Conservation (phyloP, 1,284 basidiomycete genomes). For the Boletus hoseneyae region DNA sequence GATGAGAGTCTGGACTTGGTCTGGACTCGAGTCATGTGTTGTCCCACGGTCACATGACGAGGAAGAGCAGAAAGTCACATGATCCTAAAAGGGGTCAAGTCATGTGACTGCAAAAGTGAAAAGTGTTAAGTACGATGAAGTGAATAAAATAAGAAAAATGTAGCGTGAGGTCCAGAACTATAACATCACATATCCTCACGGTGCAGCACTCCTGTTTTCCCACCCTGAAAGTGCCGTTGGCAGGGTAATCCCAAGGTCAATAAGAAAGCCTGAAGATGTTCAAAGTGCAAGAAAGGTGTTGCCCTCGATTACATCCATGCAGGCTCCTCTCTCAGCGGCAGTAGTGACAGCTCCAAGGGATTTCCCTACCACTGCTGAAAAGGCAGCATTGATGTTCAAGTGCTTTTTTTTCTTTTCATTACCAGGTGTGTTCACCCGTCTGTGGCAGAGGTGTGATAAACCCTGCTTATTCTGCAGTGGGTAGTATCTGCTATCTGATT, state of each 20-base stretch:
- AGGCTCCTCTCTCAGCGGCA: slow-evolving; percentile 1
- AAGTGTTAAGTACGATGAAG: no score
- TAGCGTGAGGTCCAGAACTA: no score
- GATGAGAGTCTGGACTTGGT: no score
- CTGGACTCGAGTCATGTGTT: no score
- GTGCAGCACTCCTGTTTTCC: slow-evolving; percentile 31
- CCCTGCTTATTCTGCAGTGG: slow-evolving; percentile 16
- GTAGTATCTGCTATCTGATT: slow-evolving; percentile 28
- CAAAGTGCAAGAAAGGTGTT: slow-evolving; percentile 28
- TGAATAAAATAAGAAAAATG: no score
- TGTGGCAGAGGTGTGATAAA: slow-evolving; percentile 22
- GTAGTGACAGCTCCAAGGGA: slow-evolving; percentile 3
- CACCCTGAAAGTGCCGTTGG: slow-evolving; percentile 33
- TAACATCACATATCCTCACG: slow-evolving; percentile 16
- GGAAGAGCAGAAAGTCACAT: no score
- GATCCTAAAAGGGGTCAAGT: no score
- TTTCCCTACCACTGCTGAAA: not conserved
- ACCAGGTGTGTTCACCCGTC: slow-evolving; percentile 10
- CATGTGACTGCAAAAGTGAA: no score
- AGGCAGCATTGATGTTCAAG: slow-evolving; percentile 19
- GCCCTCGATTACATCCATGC: slow-evolving; percentile 9
- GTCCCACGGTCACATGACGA: no score
- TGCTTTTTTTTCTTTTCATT: slow-evolving; percentile 12
- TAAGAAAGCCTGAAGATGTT: slow-evolving; percentile 22
- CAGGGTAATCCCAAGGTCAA: slow-evolving; percentile 20